These are phyloP conservation scores for Septoria petroselini DNA, from an alignment of 2,329 filamentous ascomycete genomes.

Conservation along the genomic window DNA sequence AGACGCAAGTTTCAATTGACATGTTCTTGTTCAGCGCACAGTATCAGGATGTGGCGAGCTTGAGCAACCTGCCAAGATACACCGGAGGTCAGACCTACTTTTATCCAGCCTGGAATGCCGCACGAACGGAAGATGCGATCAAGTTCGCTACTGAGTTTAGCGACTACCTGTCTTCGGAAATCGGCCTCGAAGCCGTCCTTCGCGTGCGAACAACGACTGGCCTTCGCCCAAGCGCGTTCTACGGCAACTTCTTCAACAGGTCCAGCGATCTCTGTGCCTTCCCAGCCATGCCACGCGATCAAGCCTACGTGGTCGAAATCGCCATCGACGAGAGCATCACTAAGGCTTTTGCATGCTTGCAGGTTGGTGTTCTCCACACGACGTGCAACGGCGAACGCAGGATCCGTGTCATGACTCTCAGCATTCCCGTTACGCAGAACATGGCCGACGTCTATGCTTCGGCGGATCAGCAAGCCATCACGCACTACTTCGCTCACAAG, in stretches of 20 bases:
- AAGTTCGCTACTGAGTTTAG: constrained; percentile 97
- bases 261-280: constrained; percentile 97
- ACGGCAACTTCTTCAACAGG: constrained; percentile 99
- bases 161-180: constrained; percentile 93
- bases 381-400: constrained; percentile 96
- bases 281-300: constrained; percentile 94
- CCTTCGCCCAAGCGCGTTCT: constrained; percentile 94
- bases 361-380: constrained; percentile 92
- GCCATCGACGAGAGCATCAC: constrained; percentile 93
- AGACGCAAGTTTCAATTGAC: constrained; percentile 96
- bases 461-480: constrained; percentile 89
- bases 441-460: constrained; percentile 90
- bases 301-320: constrained; percentile 96
- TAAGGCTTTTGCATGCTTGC: constrained; percentile 87
- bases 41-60: constrained; percentile 94
- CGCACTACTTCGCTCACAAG: constrained; percentile 95
- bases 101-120: constrained; percentile 96
- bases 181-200: constrained; percentile 91
- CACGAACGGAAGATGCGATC: constrained; percentile 88
- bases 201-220: constrained; percentile 93
- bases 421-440: constrained; percentile 86
- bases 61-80: constrained; percentile 92
- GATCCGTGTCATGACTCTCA: constrained; percentile 89
- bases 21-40: constrained; percentile 97
- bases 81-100: constrained; percentile 98